phyloP scores from a whole-genome alignment of 2,329 filamentous ascomycete species.

The Fusarium sp. region DNA sequence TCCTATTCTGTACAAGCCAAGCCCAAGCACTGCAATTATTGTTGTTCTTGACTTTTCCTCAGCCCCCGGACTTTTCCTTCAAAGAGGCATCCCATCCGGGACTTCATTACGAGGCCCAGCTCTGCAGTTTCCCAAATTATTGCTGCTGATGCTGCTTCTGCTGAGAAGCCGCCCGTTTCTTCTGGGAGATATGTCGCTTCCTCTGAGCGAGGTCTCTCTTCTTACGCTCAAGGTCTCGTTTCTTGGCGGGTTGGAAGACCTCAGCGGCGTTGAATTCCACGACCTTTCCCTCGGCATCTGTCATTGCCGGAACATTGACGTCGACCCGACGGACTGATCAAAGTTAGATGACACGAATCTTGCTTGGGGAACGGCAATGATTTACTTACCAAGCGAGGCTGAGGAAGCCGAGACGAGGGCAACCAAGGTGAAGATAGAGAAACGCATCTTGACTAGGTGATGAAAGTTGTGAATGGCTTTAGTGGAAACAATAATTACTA shows the following conservation, averaged over 20 bases:
- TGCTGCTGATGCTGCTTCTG: constrained; percentile 18
- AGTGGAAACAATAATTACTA: constrained; percentile 43
- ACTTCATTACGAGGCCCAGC: constrained; percentile 21
- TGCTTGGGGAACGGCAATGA: background rate
- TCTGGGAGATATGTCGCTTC: constrained; percentile 6
- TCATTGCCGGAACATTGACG: constrained; percentile 60
- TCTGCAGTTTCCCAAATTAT: constrained; percentile 2
- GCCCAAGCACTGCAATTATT: constrained; percentile 14
- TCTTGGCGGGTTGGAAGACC: constrained; percentile 58
- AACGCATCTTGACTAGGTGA: constrained; percentile 63
- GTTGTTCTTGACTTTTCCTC: constrained; percentile 6
- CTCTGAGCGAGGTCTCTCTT: constrained; percentile 6
- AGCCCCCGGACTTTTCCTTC: constrained; percentile 7
- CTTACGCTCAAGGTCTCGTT: constrained; percentile 17
- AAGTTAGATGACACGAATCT: constrained; percentile 13
- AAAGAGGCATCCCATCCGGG: constrained; percentile 15
- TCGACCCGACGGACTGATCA: constrained; percentile 42
- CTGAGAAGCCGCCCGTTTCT: constrained; percentile 13
- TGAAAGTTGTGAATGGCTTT: constrained; percentile 21
- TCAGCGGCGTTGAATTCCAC: constrained; percentile 58
- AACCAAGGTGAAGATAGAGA: constrained; percentile 61
- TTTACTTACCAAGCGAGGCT: constrained; percentile 52
- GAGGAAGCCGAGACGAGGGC: constrained; percentile 61
- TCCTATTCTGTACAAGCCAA: constrained; percentile 32
- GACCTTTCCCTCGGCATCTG: constrained; percentile 58